Evolutionary conservation across 2,329 filamentous ascomycete species (phyloP).

Genomic region (Stromatinia cepivora): DNA sequence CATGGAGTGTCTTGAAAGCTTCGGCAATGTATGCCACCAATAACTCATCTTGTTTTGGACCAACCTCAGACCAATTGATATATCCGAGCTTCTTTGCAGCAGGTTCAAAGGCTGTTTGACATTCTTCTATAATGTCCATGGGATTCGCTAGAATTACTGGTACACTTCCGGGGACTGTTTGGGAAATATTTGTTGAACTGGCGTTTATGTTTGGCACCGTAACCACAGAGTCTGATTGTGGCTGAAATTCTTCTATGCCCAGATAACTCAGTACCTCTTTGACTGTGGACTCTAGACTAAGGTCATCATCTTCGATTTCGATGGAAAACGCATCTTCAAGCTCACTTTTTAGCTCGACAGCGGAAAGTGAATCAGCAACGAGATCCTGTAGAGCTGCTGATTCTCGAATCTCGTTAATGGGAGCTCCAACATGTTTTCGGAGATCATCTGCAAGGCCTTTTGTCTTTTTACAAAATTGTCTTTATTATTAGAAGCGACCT

Average conservation of each 20-base stretch:
- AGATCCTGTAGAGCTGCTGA: conserved; percentile 2
- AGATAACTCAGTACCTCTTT: conserved; percentile 2
- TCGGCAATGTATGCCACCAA: conserved; percentile 37
- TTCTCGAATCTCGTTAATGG: not conserved
- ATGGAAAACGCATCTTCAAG: not conserved
- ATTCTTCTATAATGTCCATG: not conserved
- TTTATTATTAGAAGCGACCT: not conserved
- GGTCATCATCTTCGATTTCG: not conserved
- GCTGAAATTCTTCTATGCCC: not conserved
- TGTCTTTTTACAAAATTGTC: not conserved
- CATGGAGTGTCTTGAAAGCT: conserved; percentile 39
- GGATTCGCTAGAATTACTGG: not conserved
- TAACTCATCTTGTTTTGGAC: conserved; percentile 6
- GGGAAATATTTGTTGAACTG: no score
- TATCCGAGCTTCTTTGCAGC: conserved; percentile 3
- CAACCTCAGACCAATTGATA: conserved; percentile 8
- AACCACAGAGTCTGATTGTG: not conserved
- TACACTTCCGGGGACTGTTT: not conserved
- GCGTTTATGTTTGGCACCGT: not conserved
- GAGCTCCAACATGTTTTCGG: conserved; percentile 1
- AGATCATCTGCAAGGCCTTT: not conserved
- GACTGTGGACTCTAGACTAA: conserved; percentile 8
- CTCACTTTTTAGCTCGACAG: conserved; percentile 5
- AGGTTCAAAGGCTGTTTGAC: conserved; percentile 1
- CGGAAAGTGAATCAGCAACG: conserved; percentile 9